Base-by-base conservation (phyloP, 1,284 basidiomycete species). In the Cerrena zonata region DNA sequence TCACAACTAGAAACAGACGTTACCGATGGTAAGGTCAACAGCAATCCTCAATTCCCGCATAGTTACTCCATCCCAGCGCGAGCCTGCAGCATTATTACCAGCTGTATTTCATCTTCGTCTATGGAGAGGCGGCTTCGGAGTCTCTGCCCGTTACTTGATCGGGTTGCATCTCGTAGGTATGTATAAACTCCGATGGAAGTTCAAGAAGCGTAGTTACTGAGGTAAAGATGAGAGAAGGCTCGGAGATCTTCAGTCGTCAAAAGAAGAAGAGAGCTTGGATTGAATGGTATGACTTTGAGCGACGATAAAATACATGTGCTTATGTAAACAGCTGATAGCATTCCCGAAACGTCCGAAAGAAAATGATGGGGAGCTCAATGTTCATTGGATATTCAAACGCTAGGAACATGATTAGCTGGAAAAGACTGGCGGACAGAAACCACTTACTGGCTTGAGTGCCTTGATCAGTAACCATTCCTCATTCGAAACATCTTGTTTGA, bases 401-500 rank as follows among this genome's bases (percentile, higher is more conserved):
- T 77, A 53, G 2, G 53, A 37, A 50, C 51, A 12, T n/a, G 23
- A 19, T 44, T 53, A 30, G 27, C 3, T 41, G 37, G 13, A 44
- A 10, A 34, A 5, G 37, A 49, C 27, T 24, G 38, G 30, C 34
- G 65, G 4, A 34, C 21, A 24, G 37, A 23, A 65, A 24, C 23
- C 13, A 57, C 83, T 56, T 65, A 94, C 89, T 18, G 82, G 78
- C 75, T 99, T 99, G 65, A 99, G 77, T 50, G 82, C 84, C 70
- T 91, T 94, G 68, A 99, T 94, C 53, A 98, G 79, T 18, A 87
- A 75, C 94, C 94, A 98, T 64, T 99, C 96, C 55, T 95, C 91
- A 57, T 82, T 88, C 23, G 88, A 81, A 25, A 96, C 92, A 65
- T 96, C 91, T 24, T 86, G 77, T 73, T 92, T 90, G 78, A 96